Evolutionary conservation across 257 asterid species (phyloP).

Genomic region (Nyctanthes arbortristis): DNA sequence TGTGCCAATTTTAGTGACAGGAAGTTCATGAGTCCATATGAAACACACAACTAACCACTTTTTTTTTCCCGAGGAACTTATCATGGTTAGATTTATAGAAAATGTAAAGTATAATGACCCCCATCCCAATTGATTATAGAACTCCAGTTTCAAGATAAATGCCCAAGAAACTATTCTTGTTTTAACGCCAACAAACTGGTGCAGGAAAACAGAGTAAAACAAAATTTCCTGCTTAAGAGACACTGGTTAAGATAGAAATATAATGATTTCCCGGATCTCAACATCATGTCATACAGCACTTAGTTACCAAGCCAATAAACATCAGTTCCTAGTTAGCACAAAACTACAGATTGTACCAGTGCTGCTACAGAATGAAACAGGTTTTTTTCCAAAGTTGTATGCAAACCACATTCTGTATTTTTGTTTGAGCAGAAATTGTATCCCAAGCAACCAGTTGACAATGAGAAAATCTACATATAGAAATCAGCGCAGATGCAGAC

Average conservation of each 20-base stretch:
- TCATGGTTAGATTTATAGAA: neutral
- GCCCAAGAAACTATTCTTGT: neutral
- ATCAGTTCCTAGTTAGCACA: neutral
- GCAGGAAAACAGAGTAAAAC: neutral
- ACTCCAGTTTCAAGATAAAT: neutral
- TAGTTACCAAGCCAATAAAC: neutral
- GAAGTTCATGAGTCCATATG: neutral
- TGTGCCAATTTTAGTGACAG: neutral
- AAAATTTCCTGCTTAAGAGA: neutral
- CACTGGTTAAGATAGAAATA: no score
- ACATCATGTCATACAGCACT: neutral
- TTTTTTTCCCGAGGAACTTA: neutral
- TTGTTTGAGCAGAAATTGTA: neutral
- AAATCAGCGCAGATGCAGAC: neutral
- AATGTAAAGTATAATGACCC: neutral
- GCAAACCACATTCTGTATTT: neutral
- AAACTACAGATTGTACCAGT: neutral
- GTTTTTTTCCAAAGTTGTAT: neutral
- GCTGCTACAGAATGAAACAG: neutral
- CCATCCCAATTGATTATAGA: neutral
- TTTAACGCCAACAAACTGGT: neutral
- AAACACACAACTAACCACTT: neutral
- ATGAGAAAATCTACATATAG: neutral
- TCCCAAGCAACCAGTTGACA: neutral
- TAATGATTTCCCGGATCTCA: neutral